Conservation (phyloP, 257 asterid species). For the Solanum pinnatisectum region DNA sequence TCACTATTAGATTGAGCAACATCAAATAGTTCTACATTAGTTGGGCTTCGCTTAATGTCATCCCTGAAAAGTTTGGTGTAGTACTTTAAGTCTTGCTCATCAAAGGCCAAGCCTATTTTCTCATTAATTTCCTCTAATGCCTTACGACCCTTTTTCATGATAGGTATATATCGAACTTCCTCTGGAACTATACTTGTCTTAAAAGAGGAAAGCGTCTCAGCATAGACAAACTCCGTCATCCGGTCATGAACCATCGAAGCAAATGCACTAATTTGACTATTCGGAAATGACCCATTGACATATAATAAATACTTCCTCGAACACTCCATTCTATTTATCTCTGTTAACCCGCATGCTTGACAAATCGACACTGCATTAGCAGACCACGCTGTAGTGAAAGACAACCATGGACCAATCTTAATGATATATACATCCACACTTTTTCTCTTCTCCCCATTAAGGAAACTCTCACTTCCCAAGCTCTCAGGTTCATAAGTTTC, state of each 20-base stretch:
- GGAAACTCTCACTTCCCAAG: constrained; percentile 58
- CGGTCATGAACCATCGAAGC: constrained; percentile 76
- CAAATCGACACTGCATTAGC: constrained; percentile 88
- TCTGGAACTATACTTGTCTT: constrained; percentile 57
- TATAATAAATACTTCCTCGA: constrained; percentile 71
- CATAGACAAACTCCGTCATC: constrained; percentile 81
- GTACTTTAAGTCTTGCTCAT: constrained; percentile 82
- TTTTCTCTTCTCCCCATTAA: constrained; percentile 30
- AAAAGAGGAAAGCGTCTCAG: constrained; percentile 63
- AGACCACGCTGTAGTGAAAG: constrained; percentile 97
- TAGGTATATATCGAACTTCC: constrained; percentile 59
- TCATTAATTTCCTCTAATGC: constrained; percentile 86
- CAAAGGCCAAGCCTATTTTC: constrained; percentile 87
- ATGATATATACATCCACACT: constrained; percentile 26
- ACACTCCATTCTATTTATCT: constrained; percentile 61
- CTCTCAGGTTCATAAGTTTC: constrained; percentile 80
- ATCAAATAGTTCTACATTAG: constrained; percentile 86
- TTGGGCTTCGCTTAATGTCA: constrained; percentile 68
- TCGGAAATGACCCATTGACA: constrained; percentile 29
- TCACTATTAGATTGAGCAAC: constrained; percentile 98
- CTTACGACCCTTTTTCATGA: constrained; percentile 77
- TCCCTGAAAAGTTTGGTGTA: constrained; percentile 79
- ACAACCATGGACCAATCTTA: constrained; percentile 86
- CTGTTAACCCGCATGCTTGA: constrained; percentile 72
- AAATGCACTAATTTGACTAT: constrained; percentile 56